Base-by-base conservation (phyloP, 1,284 basidiomycete species). In the Papiliotrema flavescens region DNA sequence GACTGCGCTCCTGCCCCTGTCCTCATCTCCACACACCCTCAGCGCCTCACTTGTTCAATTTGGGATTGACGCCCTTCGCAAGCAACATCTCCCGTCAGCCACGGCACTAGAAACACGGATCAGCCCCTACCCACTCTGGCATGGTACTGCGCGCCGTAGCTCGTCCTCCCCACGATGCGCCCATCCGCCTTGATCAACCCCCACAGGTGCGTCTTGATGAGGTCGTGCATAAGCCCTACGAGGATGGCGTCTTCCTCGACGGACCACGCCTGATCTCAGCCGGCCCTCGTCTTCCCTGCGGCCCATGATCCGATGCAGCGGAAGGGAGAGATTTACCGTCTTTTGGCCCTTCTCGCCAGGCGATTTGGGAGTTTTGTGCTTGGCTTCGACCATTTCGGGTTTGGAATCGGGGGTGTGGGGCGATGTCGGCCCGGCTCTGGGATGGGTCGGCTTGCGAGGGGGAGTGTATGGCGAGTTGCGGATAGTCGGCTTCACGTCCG, bases 101-200 rank as follows among this genome's bases (percentile, higher is more conserved):
- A 32, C 11, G 11, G 28, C 28, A 11, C 11, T 32, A 32, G n/a
- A 3, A 44, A 7, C 9, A 23, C 6, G 42, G 42, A 26, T 4
- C 9, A 23, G 17, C 20, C 8, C 24, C 6, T 5, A 34, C 51
- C 35, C 20, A 52, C 56, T 24, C 48, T 54, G 20, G 53, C 56
- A 26, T 58, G 56, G 47, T 54, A 54, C 49, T 58, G 48, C 24
- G 26, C 43, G 20, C 56, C 53, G 49, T 47, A 51, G 45, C 49
- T 48, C 26, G 43, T 52, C 13, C 53, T 48, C 28, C 51, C 39
- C 22, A 55, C 53, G 49, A 58, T 52, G 32, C 56, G 47, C 28
- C 56, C 56, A 22, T 58, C 56, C 28, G 19, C 40, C 39, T 58
- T 58, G 42, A 54, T 45, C 49, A 43, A 17, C 26, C 35, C 35